A percentile compares a stretch with the other conserved stretches of the same genome.
Conservation (phyloP, 257 asterid genomes). For the Schizonepeta tenuifolia region DNA sequence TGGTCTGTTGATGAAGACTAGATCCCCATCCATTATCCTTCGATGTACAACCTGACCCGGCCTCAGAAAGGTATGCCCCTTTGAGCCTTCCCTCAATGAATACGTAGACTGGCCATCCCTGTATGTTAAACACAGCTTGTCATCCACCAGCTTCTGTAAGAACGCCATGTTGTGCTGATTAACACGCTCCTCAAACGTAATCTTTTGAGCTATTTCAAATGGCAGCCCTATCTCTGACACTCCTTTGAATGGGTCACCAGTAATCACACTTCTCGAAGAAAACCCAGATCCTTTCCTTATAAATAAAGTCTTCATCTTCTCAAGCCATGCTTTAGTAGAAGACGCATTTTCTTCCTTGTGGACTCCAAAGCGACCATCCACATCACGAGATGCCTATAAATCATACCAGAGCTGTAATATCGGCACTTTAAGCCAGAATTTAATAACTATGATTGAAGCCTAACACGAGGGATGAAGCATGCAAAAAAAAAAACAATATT, state of each 20-base stretch:
- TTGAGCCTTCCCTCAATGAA: conserved; percentile 92
- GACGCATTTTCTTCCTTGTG: conserved; percentile 66
- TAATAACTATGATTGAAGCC: conserved; percentile 2
- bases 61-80: conserved; percentile 86
- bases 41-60: conserved; percentile 95
- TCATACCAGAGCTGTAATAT: conserved; percentile 20
- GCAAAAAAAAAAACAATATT: conserved; percentile 1
- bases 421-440: conserved; percentile 1
- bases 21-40: conserved; percentile 95
- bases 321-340: conserved; percentile 96
- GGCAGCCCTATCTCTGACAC: conserved; percentile 94
- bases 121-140: conserved; percentile 78
- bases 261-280: conserved; percentile 95
- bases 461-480: conserved; percentile 16
- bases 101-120: conserved; percentile 76
- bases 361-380: conserved; percentile 84
- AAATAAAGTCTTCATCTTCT: conserved; percentile 94
- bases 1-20: conserved; percentile 89
- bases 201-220: conserved; percentile 84
- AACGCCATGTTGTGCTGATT: conserved; percentile 73
- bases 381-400: conserved; percentile 89
- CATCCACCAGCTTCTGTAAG: conserved; percentile 87
- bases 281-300: conserved; percentile 98
- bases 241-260: conserved; percentile 93
- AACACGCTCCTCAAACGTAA: conserved; percentile 89